phyloP scores from a whole-genome alignment of 2,329 filamentous ascomycete genomes.

The Pyrenochaeta sp. region DNA sequence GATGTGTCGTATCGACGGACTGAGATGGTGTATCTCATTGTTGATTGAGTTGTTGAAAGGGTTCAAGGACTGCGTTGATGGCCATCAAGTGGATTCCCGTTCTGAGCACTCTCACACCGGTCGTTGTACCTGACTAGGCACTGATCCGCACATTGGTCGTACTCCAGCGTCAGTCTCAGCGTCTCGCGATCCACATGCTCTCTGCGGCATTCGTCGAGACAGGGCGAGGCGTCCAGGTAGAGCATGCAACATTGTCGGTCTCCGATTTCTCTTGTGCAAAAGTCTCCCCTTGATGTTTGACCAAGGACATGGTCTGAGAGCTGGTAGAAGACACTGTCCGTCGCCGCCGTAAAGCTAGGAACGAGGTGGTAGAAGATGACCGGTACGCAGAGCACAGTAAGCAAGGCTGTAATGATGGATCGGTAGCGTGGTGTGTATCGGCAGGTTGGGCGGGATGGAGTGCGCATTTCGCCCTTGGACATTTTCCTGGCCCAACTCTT shows the following conservation, averaged over 20 bases:
- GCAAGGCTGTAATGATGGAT: not conserved
- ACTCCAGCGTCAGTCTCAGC: conserved; percentile 31
- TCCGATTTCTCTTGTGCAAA: conserved; percentile 37
- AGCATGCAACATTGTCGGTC: conserved; percentile 32
- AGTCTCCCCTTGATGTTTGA: conserved; percentile 3
- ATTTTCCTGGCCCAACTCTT: not conserved
- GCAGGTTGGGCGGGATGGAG: not conserved
- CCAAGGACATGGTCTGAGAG: conserved; percentile 5
- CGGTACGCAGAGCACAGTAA: conserved; percentile 10
- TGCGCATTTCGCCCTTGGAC: not conserved
- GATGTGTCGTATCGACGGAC: too few relatives aligned
- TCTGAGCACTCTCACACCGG: not conserved
- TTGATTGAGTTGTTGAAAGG: not conserved
- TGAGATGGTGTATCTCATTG: not conserved
- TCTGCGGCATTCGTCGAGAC: conserved; percentile 38
- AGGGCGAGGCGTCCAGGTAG: conserved; percentile 35
- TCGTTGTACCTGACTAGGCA: conserved; percentile 9
- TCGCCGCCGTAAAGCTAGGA: conserved; percentile 14
- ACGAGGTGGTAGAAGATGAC: conserved; percentile 16
- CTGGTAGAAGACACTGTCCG: conserved; percentile 8
- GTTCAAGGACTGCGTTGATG: not conserved
- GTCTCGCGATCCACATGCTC: conserved; percentile 35
- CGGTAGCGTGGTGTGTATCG: conserved; percentile 5
- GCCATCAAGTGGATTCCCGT: not conserved
- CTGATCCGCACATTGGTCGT: conserved; percentile 29